Evolutionary conservation across 768 basidiomycete genomes (phyloP).

Genomic region (Naganishia onofrii): DNA sequence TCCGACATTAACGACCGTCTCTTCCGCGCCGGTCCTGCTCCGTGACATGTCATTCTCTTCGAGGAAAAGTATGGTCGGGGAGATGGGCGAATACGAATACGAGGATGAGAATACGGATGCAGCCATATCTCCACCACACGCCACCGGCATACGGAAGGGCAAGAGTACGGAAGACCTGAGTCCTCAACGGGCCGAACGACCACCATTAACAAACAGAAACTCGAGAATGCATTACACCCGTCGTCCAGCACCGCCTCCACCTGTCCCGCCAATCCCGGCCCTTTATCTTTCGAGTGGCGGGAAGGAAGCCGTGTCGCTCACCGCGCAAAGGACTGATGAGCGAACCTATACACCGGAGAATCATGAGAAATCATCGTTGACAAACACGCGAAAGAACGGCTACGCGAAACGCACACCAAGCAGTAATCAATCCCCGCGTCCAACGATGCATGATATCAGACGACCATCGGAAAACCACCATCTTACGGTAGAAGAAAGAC

Average conservation of each 20-base stretch:
- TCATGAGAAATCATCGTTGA: background rate
- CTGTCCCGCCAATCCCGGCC: conserved; percentile 7
- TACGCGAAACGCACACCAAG: background rate
- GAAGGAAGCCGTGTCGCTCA: background rate
- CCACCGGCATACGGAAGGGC: background rate
- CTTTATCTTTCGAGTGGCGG: background rate
- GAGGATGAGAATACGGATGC: background rate
- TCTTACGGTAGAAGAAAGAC: background rate
- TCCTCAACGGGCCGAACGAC: background rate
- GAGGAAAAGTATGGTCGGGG: conserved; percentile 24
- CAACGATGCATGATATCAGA: background rate
- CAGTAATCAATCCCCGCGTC: background rate
- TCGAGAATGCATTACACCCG: conserved; percentile 23
- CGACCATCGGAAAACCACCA: background rate
- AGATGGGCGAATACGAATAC: conserved; percentile 20
- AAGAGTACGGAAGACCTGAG: conserved; percentile 1
- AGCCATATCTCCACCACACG: background rate
- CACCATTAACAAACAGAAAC: conserved; percentile 3
- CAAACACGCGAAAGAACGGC: too few relatives aligned
- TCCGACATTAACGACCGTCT: conserved; percentile 3
- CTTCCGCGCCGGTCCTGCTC: background rate
- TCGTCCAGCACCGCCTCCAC: conserved; percentile 21
- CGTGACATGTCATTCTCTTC: conserved; percentile 18
- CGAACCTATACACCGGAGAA: background rate
- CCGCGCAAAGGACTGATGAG: background rate